Evolutionary conservation across 2,329 filamentous ascomycete species (phyloP).

Genomic region (Claviceps fusiformis): DNA sequence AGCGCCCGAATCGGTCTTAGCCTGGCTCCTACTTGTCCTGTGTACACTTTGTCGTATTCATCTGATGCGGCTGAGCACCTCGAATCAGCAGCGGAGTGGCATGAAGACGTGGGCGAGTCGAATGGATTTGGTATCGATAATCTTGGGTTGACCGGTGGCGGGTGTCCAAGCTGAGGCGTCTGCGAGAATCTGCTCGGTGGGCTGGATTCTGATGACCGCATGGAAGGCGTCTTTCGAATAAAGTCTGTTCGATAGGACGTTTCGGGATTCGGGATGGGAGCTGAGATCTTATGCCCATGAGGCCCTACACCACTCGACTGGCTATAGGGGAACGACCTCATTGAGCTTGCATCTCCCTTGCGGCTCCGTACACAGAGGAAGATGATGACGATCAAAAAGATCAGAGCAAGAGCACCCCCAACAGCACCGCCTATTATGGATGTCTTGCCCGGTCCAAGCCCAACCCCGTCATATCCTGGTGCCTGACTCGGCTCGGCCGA

Average conservation of each 20-base stretch:
- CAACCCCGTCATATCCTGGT: background rate
- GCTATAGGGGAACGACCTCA: conserved; percentile 11
- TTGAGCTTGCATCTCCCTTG: conserved; percentile 4
- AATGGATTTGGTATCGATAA: conserved; percentile 24
- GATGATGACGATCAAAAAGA: conserved; percentile 25
- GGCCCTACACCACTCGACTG: conserved; percentile 9
- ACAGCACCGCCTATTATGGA: conserved; percentile 34
- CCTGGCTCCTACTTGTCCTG: conserved; percentile 15
- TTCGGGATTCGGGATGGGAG: conserved; percentile 33
- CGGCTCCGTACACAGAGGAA: conserved; percentile 26
- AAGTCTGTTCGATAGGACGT: conserved; percentile 38
- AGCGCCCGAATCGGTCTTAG: conserved; percentile 27
- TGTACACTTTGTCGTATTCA: conserved; percentile 14
- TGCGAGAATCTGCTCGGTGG: background rate
- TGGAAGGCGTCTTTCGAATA: conserved; percentile 25
- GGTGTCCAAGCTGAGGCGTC: background rate
- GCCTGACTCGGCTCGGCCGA: conserved; percentile 6
- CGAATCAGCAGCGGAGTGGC: conserved; percentile 8
- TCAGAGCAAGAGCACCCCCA: conserved; percentile 29
- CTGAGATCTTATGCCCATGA: conserved; percentile 38
- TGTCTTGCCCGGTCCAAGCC: conserved; percentile 19
- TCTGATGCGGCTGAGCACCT: conserved; percentile 12
- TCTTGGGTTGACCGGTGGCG: conserved; percentile 3
- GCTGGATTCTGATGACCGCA: conserved; percentile 6
- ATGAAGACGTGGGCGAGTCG: conserved; percentile 18